These are phyloP conservation scores for Diplogelasinospora grovesii DNA, from an alignment of 495 filamentous ascomycete genomes.

Conservation along the genomic window DNA sequence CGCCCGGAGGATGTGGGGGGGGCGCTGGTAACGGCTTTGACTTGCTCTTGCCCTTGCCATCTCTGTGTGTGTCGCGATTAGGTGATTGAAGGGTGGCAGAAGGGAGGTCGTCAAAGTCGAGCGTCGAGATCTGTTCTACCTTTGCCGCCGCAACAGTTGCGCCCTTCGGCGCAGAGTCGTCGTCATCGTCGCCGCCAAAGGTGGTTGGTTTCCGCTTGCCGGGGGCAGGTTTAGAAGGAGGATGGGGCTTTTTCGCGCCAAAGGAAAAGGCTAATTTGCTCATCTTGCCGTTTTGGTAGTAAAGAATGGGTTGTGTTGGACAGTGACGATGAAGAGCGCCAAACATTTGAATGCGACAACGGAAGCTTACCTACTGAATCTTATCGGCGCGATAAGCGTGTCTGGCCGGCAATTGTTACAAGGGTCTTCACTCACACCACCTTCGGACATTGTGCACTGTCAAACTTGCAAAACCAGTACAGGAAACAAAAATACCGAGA, in stretches of 20 bases:
- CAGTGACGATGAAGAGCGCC: not conserved
- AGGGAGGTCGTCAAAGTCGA: conserved; percentile 16
- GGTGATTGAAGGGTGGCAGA: conserved; percentile 29
- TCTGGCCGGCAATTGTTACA: too few species aligned
- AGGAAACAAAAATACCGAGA: too few species aligned
- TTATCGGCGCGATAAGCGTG: conserved; percentile 7
- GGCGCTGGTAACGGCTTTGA: too few species aligned
- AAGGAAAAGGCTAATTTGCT: conserved; percentile 10
- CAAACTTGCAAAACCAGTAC: too few species aligned
- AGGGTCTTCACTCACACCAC: too few species aligned
- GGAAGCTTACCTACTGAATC: too few species aligned
- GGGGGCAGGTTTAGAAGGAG: too few species aligned
- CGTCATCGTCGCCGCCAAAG: conserved; percentile 24
- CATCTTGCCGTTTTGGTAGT: not conserved
- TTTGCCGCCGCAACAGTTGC: conserved; percentile 3
- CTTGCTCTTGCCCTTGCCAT: too few species aligned
- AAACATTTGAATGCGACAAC: conserved; percentile 4
- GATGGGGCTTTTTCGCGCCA: not conserved
- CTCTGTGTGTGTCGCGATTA: conserved; percentile 46
- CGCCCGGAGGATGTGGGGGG: conserved; percentile 3
- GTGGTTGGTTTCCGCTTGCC: conserved; percentile 17
- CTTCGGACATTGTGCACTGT: too few species aligned
- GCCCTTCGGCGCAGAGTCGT: conserved; percentile 14
- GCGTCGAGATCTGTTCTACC: conserved; percentile 15
- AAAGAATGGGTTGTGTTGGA: not conserved